phyloP scores from a whole-genome alignment of 345 rosid species.

The Moringa oleifera region DNA sequence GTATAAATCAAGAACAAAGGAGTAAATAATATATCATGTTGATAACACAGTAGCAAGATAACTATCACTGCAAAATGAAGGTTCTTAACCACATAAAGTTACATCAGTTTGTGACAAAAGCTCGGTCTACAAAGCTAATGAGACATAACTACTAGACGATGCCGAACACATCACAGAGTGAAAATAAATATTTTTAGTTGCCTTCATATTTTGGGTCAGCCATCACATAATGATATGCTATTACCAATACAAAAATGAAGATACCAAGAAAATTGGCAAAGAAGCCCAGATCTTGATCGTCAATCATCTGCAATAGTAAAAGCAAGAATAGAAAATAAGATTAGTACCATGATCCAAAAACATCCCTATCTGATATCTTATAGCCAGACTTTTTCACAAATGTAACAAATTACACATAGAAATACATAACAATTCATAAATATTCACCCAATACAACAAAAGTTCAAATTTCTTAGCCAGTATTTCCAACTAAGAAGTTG shows the following conservation, averaged over 20 bases:
- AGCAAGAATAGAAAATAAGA: too few relatives aligned
- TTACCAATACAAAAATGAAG: slow-evolving; percentile 67
- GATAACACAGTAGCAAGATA: slow-evolving; percentile 2
- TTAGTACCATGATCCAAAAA: too few relatives aligned
- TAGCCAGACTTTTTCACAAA: too few relatives aligned
- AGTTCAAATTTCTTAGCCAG: too few relatives aligned
- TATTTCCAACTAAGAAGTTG: too few relatives aligned
- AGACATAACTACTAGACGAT: slow-evolving; percentile 6
- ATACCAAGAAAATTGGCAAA: slow-evolving; percentile 76
- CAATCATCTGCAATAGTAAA: slow-evolving; percentile 60
- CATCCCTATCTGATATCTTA: too few relatives aligned
- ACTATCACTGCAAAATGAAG: slow-evolving; percentile 4
- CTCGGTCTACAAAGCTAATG: slow-evolving; percentile 17
- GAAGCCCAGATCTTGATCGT: slow-evolving; percentile 73
- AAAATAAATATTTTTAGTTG: too few relatives aligned
- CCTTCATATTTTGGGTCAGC: slow-evolving; percentile 87
- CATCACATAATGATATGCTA: slow-evolving; percentile 77
- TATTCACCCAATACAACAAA: too few relatives aligned
- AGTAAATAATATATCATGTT: too few relatives aligned
- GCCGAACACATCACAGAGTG: neutral
- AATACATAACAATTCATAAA: too few relatives aligned
- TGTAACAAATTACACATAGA: too few relatives aligned
- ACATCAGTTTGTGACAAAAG: slow-evolving; percentile 9
- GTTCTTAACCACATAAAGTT: slow-evolving; percentile 15
- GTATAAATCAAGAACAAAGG: neutral